Base-by-base conservation (phyloP, 192 early-diverging fungal genomes). In the Obelidium mucronatum region DNA sequence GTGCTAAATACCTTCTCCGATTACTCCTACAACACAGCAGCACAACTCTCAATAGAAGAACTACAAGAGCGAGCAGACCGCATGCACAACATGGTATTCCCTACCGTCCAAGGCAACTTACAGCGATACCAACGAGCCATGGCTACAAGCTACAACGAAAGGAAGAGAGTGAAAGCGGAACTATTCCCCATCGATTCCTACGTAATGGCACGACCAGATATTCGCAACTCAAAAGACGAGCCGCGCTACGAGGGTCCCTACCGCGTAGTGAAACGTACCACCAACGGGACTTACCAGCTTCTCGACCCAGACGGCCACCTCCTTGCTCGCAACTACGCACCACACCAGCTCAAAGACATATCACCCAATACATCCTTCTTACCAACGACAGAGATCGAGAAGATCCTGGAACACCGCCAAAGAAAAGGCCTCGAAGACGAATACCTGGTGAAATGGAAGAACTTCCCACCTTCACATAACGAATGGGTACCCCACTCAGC, bases 1-100 rank as follows among this genome's bases (percentile, higher is more conserved):
- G 42, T 40, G 58, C 39, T 78, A 30, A 80, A 83, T 39, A 64
- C 61, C 17, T 72, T 70, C 26, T 34, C 70, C 4, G 77, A 85
- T 35, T 78, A 82, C 75, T 68, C 31, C 4, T 4, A 40, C 35
- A 34, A n/a, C 73, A 8, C 4, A 19, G 34, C 24, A 17, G 53
- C 11, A 35, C 19, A 51, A 55, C 5, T 79, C 3, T 65, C 28
- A 15, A 8, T 60, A 28, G 58, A 37, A 33, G 36, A 69, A 4
- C 22, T 39, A 5, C 15, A 44, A 64, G 19, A 17, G 68, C 37
- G 24, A 6, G 65, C n/a, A 2, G 33, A 15, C 34, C 24, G 33
- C 11, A 78, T 77, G 30, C 65, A 78, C 60, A 26, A 26, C 33
- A 28, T 19, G 44, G 30, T 76, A 13, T 35, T 37, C 62, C 1